Evolutionary conservation across 371 early-diverging fungal species (phyloP), one percentile per base, ranked within the genome.

Genomic region (Fennellomyces sp.): DNA sequence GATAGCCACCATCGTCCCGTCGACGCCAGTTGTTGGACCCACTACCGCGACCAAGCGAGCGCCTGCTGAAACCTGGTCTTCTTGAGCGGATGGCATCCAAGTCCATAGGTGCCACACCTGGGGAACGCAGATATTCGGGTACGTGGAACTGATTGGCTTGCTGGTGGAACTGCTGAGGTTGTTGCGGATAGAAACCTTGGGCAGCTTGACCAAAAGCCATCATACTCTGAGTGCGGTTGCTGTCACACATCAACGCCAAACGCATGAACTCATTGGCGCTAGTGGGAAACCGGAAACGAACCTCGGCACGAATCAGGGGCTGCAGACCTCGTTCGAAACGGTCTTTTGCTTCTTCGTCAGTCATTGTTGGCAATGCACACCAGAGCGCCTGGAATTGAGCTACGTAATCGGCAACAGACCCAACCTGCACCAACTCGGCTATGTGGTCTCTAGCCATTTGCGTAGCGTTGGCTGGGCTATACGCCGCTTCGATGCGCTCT

Each of bases 261-360:
- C 17, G 52, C n/a, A n/a, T 15, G 52, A 31, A 27, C 11, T 27
- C 29, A 0, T 10, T 31, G 0, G 5, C 3, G 11, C 5, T 52
- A 15, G 36, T 38, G 3, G 39, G 55, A 19, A 26, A 29, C 5
- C 29, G 0, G n/a, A 31, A 27, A 3, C 7, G 15, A 0, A 52
- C 52, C 19, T 52, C 28, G 2, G 13, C 23, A 33, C 23, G 36
- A 0, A 36, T 29, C 0, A 38, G 12, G 15, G 4, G 13, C 26
- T 55, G 35, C 23, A 55, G 2, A 0, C 38, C 55, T 33, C 55
- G 23, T 15, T 10, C 17, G 2, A 55, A 55, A 3, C 23, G 55
- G 38, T 55, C 55, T 11, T 38, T 21, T 3, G 55, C 55, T n/a
- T 55, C 55, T 55, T 55, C 55, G 17, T 55, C 38, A 19, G 55